A percentile compares a stretch with the other conserved stretches of the same genome.
Conservation (phyloP, 2,329 filamentous ascomycete genomes). For the Rhexocercosporidium sp. region DNA sequence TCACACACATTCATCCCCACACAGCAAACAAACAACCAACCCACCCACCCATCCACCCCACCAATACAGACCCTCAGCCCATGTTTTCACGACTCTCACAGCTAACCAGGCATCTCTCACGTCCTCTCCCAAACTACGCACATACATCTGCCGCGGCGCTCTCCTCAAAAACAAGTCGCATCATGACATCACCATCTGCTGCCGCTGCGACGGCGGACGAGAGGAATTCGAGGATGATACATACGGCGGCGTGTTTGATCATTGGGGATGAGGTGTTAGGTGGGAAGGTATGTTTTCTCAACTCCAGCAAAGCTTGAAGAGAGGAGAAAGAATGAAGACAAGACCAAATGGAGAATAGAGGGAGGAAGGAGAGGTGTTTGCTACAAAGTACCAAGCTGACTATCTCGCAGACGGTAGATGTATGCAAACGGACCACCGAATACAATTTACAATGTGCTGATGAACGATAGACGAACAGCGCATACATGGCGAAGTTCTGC, state of each 20-base stretch:
- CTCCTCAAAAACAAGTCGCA: conserved; percentile 31
- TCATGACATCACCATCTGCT: conserved; percentile 51
- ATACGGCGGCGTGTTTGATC: conserved; percentile 89
- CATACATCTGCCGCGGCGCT: conserved; percentile 45
- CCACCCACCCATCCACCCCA: not conserved
- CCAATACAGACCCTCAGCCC: not conserved
- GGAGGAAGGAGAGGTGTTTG: not conserved
- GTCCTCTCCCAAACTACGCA: conserved; percentile 62
- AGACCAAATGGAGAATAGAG: not conserved
- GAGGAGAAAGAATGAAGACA: not conserved
- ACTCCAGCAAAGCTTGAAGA: not conserved
- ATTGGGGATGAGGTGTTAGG: conserved; percentile 98
- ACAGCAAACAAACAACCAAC: not conserved
- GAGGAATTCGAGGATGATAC: conserved; percentile 70
- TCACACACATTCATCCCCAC: not conserved
- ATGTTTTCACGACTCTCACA: conserved; percentile 83
- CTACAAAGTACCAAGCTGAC: conserved; percentile 40
- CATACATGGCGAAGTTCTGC: conserved; percentile 69
- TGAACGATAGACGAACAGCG: conserved; percentile 62
- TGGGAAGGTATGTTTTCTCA: conserved; percentile 72
- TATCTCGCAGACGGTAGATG: conserved; percentile 45
- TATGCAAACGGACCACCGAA: conserved; percentile 27
- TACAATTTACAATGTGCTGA: conserved; percentile 24
- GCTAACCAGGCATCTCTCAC: conserved; percentile 72
- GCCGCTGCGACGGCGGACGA: conserved; percentile 51